Evolutionary conservation across 192 early-diverging fungal species (phyloP).

Genomic region (Coemansia sp.): DNA sequence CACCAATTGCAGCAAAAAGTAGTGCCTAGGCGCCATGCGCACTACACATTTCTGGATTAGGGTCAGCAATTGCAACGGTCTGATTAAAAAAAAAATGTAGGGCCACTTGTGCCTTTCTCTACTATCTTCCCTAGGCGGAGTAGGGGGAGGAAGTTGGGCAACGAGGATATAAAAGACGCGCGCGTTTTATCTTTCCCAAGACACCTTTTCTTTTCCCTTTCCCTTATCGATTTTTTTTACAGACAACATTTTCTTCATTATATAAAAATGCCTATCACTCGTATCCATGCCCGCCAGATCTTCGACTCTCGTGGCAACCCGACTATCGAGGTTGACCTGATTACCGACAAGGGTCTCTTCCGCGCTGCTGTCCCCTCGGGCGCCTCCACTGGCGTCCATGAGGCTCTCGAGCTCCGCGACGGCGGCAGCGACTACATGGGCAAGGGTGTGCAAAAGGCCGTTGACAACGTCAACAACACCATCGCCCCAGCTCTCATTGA

Average conservation of each 20-base stretch:
- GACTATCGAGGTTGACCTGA: conserved; percentile 97
- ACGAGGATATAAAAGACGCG: conserved; percentile 10
- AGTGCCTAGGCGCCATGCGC: neutral
- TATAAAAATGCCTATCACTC: conserved; percentile 66
- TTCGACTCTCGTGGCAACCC: conserved; percentile 99
- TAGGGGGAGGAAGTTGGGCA: neutral
- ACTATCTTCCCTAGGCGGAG: neutral
- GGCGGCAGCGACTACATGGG: conserved; percentile 85
- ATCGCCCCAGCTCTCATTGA: conserved; percentile 84
- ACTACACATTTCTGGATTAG: conserved; percentile 12
- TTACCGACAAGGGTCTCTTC: conserved; percentile 92
- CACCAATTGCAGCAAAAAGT: neutral
- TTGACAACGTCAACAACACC: conserved; percentile 86
- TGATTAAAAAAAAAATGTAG: conserved; percentile 2
- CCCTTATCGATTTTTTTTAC: conserved; percentile 5
- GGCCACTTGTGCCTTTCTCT: conserved; percentile 1
- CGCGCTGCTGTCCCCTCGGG: conserved; percentile 97
- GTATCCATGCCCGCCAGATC: conserved; percentile 93
- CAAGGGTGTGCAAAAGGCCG: conserved; percentile 92
- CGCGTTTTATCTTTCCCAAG: conserved; percentile 3
- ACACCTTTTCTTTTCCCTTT: conserved; percentile 8
- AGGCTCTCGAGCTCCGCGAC: conserved; percentile 98
- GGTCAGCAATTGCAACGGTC: neutral
- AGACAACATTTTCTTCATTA: neutral
- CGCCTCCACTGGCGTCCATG: conserved; percentile 98